phyloP scores from a whole-genome alignment of 1,139 yeast genomes.

The Kodamaea alishanica region DNA sequence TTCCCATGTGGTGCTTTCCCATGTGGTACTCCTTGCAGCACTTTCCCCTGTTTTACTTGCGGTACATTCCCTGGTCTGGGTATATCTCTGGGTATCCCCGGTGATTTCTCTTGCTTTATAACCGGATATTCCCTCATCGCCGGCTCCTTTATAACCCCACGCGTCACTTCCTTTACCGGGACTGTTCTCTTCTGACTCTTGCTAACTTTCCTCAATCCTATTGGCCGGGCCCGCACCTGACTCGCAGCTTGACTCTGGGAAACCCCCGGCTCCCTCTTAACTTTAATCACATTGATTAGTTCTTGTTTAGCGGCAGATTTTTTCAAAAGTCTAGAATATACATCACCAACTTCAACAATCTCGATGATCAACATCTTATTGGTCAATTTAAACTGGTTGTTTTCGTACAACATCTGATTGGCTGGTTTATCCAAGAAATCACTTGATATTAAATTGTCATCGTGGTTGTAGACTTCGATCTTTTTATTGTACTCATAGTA shows the following conservation, averaged over 20 bases:
- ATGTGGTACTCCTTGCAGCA: no score
- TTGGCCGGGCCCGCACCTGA: slow-evolving; percentile 4
- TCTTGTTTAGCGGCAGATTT: slow-evolving; percentile 2
- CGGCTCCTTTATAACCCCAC: neutral
- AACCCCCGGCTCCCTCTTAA: slow-evolving; percentile 4
- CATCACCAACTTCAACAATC: slow-evolving; percentile 11
- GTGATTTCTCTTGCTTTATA: neutral
- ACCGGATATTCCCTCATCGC: neutral
- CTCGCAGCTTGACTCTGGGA: no score
- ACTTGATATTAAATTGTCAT: slow-evolving; percentile 30
- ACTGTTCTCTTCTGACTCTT: neutral
- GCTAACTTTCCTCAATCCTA: slow-evolving; percentile 9
- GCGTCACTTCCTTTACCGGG: neutral
- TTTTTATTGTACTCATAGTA: slow-evolving; percentile 48
- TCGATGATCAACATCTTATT: slow-evolving; percentile 18
- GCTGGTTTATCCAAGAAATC: slow-evolving; percentile 24
- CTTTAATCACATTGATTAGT: neutral
- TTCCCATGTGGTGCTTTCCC: no score
- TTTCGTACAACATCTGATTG: slow-evolving; percentile 10
- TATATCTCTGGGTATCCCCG: neutral
- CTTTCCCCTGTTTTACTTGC: neutral
- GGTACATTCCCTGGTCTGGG: neutral
- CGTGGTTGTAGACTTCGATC: slow-evolving; percentile 40
- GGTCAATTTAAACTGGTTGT: slow-evolving; percentile 16
- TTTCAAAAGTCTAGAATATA: slow-evolving; percentile 8